These are phyloP conservation scores for Persicaria maculosa DNA, from an alignment of 148 eudicot species.

Conservation along the genomic window DNA sequence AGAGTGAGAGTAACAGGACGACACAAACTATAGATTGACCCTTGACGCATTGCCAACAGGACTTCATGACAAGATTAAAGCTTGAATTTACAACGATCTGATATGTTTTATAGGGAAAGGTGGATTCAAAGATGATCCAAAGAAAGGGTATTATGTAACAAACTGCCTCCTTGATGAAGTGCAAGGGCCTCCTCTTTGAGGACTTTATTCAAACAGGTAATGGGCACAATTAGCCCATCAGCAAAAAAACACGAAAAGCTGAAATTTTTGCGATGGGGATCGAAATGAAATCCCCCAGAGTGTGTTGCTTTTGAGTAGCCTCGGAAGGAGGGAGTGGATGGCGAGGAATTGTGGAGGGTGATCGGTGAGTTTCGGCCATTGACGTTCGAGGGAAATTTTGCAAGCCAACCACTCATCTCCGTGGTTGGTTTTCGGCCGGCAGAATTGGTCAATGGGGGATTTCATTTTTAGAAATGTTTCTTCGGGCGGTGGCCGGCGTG, in stretches of 20 bases:
- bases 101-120: conserved; percentile 7
- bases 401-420: conserved; percentile 9
- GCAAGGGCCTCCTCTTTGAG: neutral
- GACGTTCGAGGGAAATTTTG: conserved; percentile 7
- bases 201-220: conserved; percentile 17
- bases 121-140: neutral
- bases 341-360: conserved; percentile 4
- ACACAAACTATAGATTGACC: conserved; percentile 39
- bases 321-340: neutral
- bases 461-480: conserved; percentile 21
- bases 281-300: neutral
- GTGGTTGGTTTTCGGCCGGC: neutral
- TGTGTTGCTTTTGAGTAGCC: conserved; percentile 1
- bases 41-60: conserved; percentile 29
- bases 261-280: conserved; percentile 1
- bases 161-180: neutral
- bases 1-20: conserved; percentile 30
- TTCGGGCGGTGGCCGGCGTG: conserved; percentile 24
- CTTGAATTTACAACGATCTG: conserved; percentile 31
- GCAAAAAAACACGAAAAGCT: neutral
- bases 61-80: conserved; percentile 24
- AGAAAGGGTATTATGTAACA: neutral
- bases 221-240: conserved; percentile 12
- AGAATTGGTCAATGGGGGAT: conserved; percentile 7
- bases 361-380: conserved; percentile 11